phyloP scores from a whole-genome alignment of 345 rosid genomes.

The Syzygium aqueum region DNA sequence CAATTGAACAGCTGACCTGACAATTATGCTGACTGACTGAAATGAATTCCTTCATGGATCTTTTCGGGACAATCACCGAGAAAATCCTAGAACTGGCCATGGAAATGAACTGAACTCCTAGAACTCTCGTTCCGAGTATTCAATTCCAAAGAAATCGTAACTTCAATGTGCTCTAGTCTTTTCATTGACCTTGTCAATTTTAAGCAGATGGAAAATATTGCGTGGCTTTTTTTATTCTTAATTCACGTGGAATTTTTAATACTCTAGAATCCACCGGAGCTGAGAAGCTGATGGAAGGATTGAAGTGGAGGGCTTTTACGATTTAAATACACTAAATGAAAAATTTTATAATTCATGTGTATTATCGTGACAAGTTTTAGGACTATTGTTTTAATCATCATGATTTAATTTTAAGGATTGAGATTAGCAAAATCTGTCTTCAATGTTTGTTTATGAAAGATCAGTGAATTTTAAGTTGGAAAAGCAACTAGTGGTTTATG shows the following conservation, averaged over 20 bases:
- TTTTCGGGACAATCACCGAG: background rate
- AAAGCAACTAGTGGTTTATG: background rate
- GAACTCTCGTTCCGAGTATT: background rate
- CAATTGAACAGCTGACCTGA: background rate
- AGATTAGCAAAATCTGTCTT: background rate
- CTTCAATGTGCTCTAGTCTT: background rate
- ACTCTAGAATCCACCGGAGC: background rate
- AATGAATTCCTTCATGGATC: background rate
- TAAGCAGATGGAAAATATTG: rapidly evolving
- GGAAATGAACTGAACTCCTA: background rate
- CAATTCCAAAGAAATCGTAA: background rate
- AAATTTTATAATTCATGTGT: rapidly evolving
- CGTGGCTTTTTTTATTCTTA: background rate
- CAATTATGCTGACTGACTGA: background rate
- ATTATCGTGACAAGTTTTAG: background rate
- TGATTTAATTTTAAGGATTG: background rate
- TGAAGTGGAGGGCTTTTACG: background rate
- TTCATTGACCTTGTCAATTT: background rate
- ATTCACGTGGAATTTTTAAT: background rate
- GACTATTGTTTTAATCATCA: background rate
- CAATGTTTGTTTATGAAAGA: background rate
- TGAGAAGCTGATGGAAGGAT: background rate
- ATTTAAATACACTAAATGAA: background rate
- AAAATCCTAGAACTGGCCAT: background rate
- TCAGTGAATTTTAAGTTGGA: background rate